Evolutionary conservation across 441 rosid species (phyloP), one percentile per base, ranked within the genome.

Genomic region (Euphorbia schlechtendalii): DNA sequence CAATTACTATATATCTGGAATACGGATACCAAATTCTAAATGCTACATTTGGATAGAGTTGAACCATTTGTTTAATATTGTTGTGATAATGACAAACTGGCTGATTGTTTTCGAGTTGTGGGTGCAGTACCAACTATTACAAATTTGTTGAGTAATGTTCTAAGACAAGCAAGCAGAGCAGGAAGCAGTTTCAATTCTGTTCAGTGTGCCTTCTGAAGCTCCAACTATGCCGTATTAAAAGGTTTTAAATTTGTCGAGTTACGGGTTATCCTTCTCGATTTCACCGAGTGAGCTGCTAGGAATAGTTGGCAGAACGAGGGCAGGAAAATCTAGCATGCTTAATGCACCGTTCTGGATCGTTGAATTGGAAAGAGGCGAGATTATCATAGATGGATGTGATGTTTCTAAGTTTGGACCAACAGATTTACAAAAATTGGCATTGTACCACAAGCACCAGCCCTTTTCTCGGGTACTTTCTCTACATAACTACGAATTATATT

Each of bases 251-350:
- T n/a, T n/a, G n/a, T n/a, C n/a, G n/a, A n/a, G n/a, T n/a, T 92
- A 86, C 76, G 97, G 97, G 27, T 72, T 96, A 56, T 78, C 97
- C 34, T 87, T 88, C 55, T 15, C 70, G 46, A 82, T 86, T 71
- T 82, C 86, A 64, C 92, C 96, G 0, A 74, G 84, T 69, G 97
- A 90, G 77, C 92, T 87, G 81, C 71, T 90, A 34, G 98, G 99
- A 66, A 83, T 96, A 55, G 99, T 84, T 66, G 97, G 99, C 72
- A 88, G 98, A 85, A 96, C 98, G 12, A 97, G 99, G 54, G 96
- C 97, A 0, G 98, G 98, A 59, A 96, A 96, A 76, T 90, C 97
- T 63, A 92, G 97, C 70, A 81, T 96, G 92, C 75, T 96, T 56
- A 96, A 88, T 83, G 94, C 98, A 41, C 79, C 90, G 55, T 96